Conservation (phyloP, 2,329 filamentous ascomycete genomes). For the Canariomyces notabilis region DNA sequence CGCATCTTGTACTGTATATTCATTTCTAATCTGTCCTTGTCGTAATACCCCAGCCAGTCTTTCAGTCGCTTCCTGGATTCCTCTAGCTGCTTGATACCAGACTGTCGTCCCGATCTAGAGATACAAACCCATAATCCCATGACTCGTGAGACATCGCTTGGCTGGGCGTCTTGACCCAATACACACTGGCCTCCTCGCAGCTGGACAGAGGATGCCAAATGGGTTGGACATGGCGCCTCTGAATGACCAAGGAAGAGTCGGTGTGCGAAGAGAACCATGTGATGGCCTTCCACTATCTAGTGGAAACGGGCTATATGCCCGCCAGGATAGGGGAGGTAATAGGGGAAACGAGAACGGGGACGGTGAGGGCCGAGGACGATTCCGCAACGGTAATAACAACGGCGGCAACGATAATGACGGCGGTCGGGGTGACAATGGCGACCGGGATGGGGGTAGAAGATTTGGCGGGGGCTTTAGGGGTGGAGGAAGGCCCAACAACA, state of each 20-base stretch:
- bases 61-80: neutral
- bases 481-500: constrained; percentile 5
- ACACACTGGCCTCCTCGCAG: constrained; percentile 17
- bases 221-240: constrained; percentile 29
- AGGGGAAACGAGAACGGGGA: constrained; percentile 8
- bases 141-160: constrained; percentile 6
- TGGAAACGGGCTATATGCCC: constrained; percentile 1
- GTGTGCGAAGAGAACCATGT: constrained; percentile 15
- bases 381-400: constrained; percentile 7
- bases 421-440: constrained; percentile 4
- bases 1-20: constrained; percentile 17
- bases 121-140: constrained; percentile 5
- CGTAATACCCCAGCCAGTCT: constrained; percentile 15
- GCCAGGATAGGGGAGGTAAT: constrained; percentile 12
- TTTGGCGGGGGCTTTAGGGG: neutral
- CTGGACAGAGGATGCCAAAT: constrained; percentile 22
- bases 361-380: neutral
- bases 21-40: constrained; percentile 5
- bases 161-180: constrained; percentile 19
- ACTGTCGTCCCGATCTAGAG: neutral
- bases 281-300: constrained; percentile 4
- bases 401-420: constrained; percentile 2
- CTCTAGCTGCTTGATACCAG: neutral
- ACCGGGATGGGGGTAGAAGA: constrained; percentile 9
- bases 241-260: constrained; percentile 9